These are phyloP conservation scores for Opeltia flavorubescens DNA, from an alignment of 495 filamentous ascomycete species.

Conservation along the genomic window DNA sequence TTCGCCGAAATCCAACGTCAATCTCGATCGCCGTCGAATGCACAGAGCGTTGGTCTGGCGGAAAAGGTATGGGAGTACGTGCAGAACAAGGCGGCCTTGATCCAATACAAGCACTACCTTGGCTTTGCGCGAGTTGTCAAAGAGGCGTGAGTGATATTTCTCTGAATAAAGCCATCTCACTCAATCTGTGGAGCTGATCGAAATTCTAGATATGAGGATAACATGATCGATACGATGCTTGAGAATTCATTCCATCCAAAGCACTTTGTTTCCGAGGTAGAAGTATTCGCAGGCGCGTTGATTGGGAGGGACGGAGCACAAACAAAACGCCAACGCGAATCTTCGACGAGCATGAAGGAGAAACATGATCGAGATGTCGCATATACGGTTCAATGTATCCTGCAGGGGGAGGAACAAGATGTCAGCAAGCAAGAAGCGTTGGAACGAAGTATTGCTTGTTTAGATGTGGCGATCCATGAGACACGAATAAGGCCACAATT, in stretches of 20 bases:
- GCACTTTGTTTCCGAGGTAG: constrained; percentile 50
- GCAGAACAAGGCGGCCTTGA: constrained; percentile 16
- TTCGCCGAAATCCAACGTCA: constrained; percentile 38
- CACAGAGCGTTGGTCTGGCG: constrained; percentile 3
- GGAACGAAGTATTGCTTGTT: constrained; percentile 35
- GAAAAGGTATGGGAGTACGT: constrained; percentile 31
- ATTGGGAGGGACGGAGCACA: constrained; percentile 47
- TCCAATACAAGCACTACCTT: constrained; percentile 30
- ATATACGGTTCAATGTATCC: constrained; percentile 30
- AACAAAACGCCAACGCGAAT: constrained; percentile 48
- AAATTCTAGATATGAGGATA: constrained; percentile 48
- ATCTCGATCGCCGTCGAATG: constrained; percentile 1
- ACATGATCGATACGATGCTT: constrained; percentile 39
- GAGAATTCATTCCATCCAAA: constrained; percentile 42
- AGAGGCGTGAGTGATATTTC: constrained; percentile 30
- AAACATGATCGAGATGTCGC: constrained; percentile 38
- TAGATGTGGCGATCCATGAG: constrained; percentile 25
- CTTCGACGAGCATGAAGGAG: constrained; percentile 44
- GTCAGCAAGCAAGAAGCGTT: constrained; percentile 24
- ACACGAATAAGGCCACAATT: constrained; percentile 10
- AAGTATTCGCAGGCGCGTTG: constrained; percentile 64
- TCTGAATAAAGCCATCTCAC: background rate
- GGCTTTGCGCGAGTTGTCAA: constrained; percentile 35
- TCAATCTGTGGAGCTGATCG: background rate
- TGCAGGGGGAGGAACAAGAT: constrained; percentile 20